These are phyloP conservation scores for Kalanchoe fedtschenkoi DNA, from an alignment of 164 flowering plant species.

Conservation along the genomic window DNA sequence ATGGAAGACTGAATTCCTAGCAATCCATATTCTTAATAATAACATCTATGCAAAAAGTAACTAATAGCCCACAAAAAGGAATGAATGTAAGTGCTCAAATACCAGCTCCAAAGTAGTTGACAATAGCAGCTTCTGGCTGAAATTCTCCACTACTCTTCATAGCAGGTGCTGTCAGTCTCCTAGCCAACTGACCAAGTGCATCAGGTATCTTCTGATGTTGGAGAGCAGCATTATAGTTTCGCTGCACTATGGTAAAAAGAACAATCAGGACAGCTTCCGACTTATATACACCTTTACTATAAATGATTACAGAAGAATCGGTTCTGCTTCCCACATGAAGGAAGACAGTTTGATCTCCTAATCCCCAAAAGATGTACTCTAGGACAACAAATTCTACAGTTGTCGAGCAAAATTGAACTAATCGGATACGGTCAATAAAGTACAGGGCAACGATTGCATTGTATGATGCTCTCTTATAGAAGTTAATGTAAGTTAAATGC, in stretches of 20 bases:
- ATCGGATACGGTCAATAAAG: not conserved
- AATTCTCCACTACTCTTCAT: slow-evolving; percentile 72
- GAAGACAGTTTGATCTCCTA: not conserved
- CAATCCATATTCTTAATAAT: too few relatives aligned
- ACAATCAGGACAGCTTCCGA: not conserved
- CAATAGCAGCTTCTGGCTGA: slow-evolving; percentile 92
- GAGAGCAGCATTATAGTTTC: slow-evolving; percentile 67
- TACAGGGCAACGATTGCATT: not conserved
- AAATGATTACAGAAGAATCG: not conserved
- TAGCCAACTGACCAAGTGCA: slow-evolving; percentile 63
- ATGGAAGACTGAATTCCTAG: too few relatives aligned
- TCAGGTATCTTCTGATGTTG: slow-evolving; percentile 81
- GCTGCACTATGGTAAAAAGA: slow-evolving; percentile 32
- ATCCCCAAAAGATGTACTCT: not conserved
- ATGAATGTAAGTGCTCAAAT: not conserved
- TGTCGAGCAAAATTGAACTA: not conserved
- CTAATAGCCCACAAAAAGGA: not conserved
- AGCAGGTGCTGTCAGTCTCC: slow-evolving; percentile 67
- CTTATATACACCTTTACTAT: too few relatives aligned
- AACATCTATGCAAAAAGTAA: not conserved
- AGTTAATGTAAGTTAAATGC: not conserved
- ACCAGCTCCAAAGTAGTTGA: slow-evolving; percentile 84
- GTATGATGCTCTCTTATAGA: not conserved
- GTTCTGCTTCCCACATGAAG: not conserved
- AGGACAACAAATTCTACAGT: not conserved